Evolutionary conservation across 106 monocot species (phyloP).

Genomic region (Hemerocallis citrina): DNA sequence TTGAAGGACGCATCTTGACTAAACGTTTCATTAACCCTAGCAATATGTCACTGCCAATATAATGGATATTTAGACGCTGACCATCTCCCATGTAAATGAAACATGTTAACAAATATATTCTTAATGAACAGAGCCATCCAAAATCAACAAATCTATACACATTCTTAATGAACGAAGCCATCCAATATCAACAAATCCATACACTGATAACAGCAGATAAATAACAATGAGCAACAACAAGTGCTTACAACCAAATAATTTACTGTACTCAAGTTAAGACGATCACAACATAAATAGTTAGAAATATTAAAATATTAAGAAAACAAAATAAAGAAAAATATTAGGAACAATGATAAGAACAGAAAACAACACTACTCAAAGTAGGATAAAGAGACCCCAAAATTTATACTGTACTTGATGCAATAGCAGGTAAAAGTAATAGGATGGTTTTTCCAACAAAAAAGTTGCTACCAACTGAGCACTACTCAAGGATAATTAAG

Average conservation of each 20-base stretch:
- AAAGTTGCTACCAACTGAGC: not conserved
- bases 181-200: too few relatives aligned
- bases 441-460: not conserved
- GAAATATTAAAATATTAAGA: not conserved
- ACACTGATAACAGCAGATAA: conserved; percentile 2
- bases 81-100: not conserved
- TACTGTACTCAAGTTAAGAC: not conserved
- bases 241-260: not conserved
- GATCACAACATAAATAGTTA: not conserved
- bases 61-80: not conserved
- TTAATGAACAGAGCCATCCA: not conserved
- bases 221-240: not conserved
- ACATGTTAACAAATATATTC: not conserved
- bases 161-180: too few relatives aligned
- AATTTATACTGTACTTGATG: not conserved
- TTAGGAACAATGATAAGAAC: not conserved
- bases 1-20: conserved; percentile 51
- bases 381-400: not conserved
- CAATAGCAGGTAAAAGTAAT: not conserved
- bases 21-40: conserved; percentile 93
- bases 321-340: not conserved
- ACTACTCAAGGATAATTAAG: not conserved
- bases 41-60: conserved; percentile 77
- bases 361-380: not conserved
- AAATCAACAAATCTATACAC: not conserved